Evolutionary conservation across 1,284 basidiomycete species (phyloP), one percentile per base, ranked within the genome.

Genomic region (Tilletia setariae): DNA sequence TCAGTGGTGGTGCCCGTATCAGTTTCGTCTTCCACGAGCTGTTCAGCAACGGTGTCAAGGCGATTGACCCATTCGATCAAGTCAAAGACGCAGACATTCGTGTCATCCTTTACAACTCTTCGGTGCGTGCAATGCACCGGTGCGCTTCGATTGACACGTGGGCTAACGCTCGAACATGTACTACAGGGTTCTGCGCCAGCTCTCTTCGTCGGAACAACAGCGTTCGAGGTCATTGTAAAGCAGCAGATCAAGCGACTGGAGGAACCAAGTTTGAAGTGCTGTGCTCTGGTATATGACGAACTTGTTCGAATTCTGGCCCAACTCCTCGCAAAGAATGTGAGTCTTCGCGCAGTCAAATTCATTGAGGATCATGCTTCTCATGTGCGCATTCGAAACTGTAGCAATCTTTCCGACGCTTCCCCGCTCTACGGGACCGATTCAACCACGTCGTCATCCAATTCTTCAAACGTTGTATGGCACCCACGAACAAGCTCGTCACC

Each of bases 31-130:
- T 94, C 87, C 95, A 98, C 83, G 95, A 98, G 84, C 85, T 98
- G 68, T 98, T 92, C 87, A 94, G 94, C 85, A 94, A 92, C 81
- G 95, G 95, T 73, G 88, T 98, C 82, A 94, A 91, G 86, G 89
- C 86, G 72, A 93, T 98, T 80, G 95, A 98, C 86, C 95, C 95
- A 1, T 98, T 97, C 79, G 95, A 98, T 84, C 92, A 94, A 84
- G 92, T 97, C 72, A 97, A 98, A 85, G 95, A 98, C 82, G 92
- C 94, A 32, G 95, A 98, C 84, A 97, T 98, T 82, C 88, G 95
- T 63, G 94, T 90, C 1, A 91, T 96, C 75, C 84, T 98, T 66
- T 98, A 98, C 86, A 98, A 98, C 85, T 96, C 94, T 70, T 95
- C 93, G 30, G 91, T 72, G 76, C 89, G 86, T 16, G n/a, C 15